Evolutionary conservation across 176 grass and related monocot species (phyloP), one percentile per base, ranked within the genome.

Genomic region (Tillandsia leiboldiana): DNA sequence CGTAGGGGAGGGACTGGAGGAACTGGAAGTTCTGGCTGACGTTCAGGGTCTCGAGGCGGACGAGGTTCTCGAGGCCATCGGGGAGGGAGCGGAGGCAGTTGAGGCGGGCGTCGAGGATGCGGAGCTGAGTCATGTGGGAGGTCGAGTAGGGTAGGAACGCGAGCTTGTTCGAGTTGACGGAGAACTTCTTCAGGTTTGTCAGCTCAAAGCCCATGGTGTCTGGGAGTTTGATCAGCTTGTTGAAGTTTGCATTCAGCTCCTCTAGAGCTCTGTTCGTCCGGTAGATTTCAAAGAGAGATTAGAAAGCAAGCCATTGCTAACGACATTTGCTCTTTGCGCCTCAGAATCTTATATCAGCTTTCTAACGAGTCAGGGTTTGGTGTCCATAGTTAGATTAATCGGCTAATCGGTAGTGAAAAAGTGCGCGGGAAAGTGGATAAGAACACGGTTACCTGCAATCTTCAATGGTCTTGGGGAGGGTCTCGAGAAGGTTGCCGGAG

Each of bases 191-290:
- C 26, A 99, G 67, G 72, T 79, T 81, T 50, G 86, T 66, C n/a
- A 99, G 86, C 80, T 99, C 95, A 56, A 88, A 99, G 20, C 95
- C 95, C 26, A 99, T 88, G 13, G 87, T 99, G 63, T 92, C 90
- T n/a, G 95, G 95, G 59, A 99, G 86, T 64, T 49, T 56, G 0
- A 80, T 81, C 67, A 99, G 81, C 71, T 94, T 78, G 87, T 99
- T 99, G 82, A 94, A 99, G 78, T 92, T 99, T 72, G 87, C 90
- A 84, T 91, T 85, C 71, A 99, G 74, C 74, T 99, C 95, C 51
- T 94, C 87, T 54, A 99, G 70, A 3, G 82, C 83, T 1, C 94
- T 99, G 79, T 4, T 52, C 5, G 65, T 56, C 20, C 3, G 1
- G 13, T 1, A 51, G 72, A 23, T 23, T 50, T 53, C 10, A 54